phyloP scores from a whole-genome alignment of 2,329 filamentous ascomycete genomes.

The Annulohypoxylon truncatum region DNA sequence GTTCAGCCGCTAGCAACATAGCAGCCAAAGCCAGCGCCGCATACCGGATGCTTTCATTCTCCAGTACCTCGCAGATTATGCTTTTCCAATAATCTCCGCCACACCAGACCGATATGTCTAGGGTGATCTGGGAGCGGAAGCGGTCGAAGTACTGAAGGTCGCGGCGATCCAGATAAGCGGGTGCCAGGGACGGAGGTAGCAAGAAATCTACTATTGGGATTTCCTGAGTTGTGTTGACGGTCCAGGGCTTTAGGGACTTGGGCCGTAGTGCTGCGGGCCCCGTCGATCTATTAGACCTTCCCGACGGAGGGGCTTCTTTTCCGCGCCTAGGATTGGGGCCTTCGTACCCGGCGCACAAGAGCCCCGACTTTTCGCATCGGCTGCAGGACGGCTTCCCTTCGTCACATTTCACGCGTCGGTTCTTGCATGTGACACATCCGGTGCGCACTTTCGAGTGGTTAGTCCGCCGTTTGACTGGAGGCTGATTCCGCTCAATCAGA shows the following conservation, averaged over 20 bases:
- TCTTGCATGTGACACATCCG: constrained; percentile 43
- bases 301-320: constrained; percentile 3
- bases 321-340: constrained; percentile 8
- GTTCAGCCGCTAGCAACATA: constrained; percentile 40
- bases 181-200: constrained; percentile 32
- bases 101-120: constrained; percentile 39
- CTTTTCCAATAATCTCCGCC: constrained; percentile 36
- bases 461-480: constrained; percentile 36
- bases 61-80: constrained; percentile 36
- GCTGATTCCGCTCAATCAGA: constrained; percentile 35
- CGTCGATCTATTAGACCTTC: background rate
- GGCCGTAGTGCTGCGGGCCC: constrained; percentile 20
- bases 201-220: constrained; percentile 10
- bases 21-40: constrained; percentile 38
- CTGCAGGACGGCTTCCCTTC: constrained; percentile 40
- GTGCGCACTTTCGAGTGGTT: constrained; percentile 41
- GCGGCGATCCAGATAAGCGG: constrained; percentile 29
- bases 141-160: constrained; percentile 42
- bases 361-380: constrained; percentile 38
- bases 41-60: constrained; percentile 40
- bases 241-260: constrained; percentile 17
- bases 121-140: constrained; percentile 37
- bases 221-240: background rate
- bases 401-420: constrained; percentile 42
- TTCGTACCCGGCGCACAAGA: constrained; percentile 38